Percentiles rank a stretch among this genome's conserved stretches.
phyloP scores from a whole-genome alignment of 192 early-diverging fungal genomes.

The Dissophora globulifera region DNA sequence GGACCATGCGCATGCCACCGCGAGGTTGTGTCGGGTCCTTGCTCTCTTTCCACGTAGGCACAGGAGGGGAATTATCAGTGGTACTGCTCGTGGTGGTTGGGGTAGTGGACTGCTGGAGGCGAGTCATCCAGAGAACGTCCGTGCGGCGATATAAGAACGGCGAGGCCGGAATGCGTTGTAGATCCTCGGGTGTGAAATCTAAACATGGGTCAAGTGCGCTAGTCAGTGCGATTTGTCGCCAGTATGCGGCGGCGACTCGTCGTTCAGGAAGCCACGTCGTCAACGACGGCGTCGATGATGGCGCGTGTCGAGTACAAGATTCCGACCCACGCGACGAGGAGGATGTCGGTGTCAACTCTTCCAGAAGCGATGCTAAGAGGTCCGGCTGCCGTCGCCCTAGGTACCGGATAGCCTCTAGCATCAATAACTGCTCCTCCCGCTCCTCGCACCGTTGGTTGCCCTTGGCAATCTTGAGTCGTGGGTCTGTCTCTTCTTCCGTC shows the following conservation, averaged over 20 bases:
- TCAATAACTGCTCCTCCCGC: constrained; percentile 29
- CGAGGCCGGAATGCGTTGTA: constrained; percentile 13
- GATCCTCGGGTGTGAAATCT: background rate
- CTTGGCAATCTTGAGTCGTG: constrained; percentile 8
- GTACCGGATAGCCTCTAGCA: constrained; percentile 33
- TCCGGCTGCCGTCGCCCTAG: constrained; percentile 9
- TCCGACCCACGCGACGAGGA: no score
- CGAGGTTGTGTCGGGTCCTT: background rate
- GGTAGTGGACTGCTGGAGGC: constrained; percentile 25
- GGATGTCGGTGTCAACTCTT: background rate
- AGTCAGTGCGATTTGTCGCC: constrained; percentile 33
- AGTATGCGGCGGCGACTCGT: constrained; percentile 21
- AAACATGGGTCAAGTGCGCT: background rate
- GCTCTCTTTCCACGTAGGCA: background rate
- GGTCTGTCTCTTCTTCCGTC: constrained; percentile 10
- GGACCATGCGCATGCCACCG: constrained; percentile 13
- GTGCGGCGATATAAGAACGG: constrained; percentile 23
- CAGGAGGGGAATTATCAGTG: no score
- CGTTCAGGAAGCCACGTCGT: constrained; percentile 1
- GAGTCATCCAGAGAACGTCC: constrained; percentile 29
- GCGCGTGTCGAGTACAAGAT: background rate
- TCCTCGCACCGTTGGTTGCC: constrained; percentile 33
- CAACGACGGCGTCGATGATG: background rate
- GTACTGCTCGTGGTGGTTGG: no score
- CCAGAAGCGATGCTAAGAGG: background rate